Evolutionary conservation across 2,329 filamentous ascomycete species (phyloP).

Genomic region (Phyllachora maydis): DNA sequence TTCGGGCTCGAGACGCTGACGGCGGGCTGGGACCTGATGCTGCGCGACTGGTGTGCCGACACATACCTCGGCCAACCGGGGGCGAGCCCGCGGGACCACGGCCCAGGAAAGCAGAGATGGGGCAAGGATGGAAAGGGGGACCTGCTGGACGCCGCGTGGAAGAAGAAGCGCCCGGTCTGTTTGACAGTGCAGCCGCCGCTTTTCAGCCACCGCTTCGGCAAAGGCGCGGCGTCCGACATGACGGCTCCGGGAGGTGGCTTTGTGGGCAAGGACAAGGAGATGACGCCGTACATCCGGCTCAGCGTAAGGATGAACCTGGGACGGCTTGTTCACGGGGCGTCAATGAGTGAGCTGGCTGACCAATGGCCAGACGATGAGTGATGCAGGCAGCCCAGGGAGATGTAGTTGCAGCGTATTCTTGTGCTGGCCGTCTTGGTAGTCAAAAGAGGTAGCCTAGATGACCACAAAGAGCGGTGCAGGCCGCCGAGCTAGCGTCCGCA

Average conservation of each 20-base stretch:
- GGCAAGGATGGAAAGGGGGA: neutral
- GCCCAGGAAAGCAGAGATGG: neutral
- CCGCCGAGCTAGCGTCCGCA: too few relatives aligned
- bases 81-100: too few relatives aligned
- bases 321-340: conserved; percentile 5
- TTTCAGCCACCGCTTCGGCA: conserved; percentile 9
- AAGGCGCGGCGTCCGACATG: conserved; percentile 9
- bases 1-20: conserved; percentile 18
- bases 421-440: too few relatives aligned
- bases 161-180: conserved; percentile 5
- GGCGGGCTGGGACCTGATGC: conserved; percentile 19
- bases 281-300: conserved; percentile 9
- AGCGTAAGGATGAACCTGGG: conserved; percentile 10
- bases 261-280: conserved; percentile 6
- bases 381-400: too few relatives aligned
- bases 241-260: conserved; percentile 9
- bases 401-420: too few relatives aligned
- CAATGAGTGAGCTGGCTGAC: conserved; percentile 3
- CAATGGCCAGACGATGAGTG: conserved; percentile 9
- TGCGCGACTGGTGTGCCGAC: conserved; percentile 26
- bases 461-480: too few relatives aligned
- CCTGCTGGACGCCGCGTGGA: neutral
- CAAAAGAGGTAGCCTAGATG: too few relatives aligned
- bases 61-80: too few relatives aligned
- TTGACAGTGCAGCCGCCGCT: conserved; percentile 11